Evolutionary conservation across 1,284 basidiomycete genomes (phyloP), one percentile per base, ranked within the genome.

Genomic region (Heterobasidion annosum): DNA sequence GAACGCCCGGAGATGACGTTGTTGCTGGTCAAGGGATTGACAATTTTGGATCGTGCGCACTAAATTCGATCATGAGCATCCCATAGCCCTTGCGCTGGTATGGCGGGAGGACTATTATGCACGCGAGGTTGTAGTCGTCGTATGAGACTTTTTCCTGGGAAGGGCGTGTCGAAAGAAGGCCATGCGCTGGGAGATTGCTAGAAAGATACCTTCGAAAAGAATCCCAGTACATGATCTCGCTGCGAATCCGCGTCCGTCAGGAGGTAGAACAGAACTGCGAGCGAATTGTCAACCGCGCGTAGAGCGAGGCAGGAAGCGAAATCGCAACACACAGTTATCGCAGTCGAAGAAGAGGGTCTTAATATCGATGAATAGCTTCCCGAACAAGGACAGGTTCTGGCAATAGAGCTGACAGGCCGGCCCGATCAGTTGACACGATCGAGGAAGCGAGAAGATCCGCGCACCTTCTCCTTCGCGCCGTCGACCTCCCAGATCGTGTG

Each of bases 301-400:
- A 7, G 37, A 40, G n/a, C 37, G 37, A 12, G 10, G 37, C 10
- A 16, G 32, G 55, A 4, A 44, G 9, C 18, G 12, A 33, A 19
- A 4, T 19, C 42, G 2, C 34, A 19, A 62, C 83, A 61, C 58
- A 89, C 89, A 91, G 62, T 88, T 88, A 62, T 91, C 88, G 56
- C 81, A 85, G 63, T 99, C 94, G 65, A 96, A 99, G 73, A 93
- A 98, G 35, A 98, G 76, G 1, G 95, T 97, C 75, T 99, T 99
- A 65, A 96, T 90, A 65, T 98, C 96, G 65, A 99, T 98, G 70
- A 99, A 99, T n/a, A 98, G 77, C 68, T 99, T 99, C 45, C 95
- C 96, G 64, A 98, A 98, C 2, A 99, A 76, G 34, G 93, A 91
- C 33, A 99, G 73, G 64, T 96, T 96, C 69, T 98, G 96, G 67